phyloP scores from a whole-genome alignment of 208 protist species.

The Phytomonas francai region DNA sequence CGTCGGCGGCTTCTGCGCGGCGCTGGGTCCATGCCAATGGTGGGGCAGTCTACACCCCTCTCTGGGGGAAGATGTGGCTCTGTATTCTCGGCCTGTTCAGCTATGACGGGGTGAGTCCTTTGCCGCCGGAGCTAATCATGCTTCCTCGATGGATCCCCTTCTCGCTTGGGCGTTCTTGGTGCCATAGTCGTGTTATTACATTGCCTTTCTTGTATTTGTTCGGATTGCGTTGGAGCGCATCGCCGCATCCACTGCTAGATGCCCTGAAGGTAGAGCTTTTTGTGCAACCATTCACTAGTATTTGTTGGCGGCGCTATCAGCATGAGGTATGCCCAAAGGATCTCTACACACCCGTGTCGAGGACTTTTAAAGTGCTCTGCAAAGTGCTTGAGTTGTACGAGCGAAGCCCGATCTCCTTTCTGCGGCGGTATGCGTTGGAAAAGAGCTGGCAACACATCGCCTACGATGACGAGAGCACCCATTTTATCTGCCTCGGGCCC shows the following conservation, averaged over 20 bases:
- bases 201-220: slow-evolving; percentile 96
- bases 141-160: slow-evolving; percentile 90
- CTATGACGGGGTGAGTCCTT: slow-evolving; percentile 91
- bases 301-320: slow-evolving; percentile 79
- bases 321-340: slow-evolving; percentile 68
- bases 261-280: slow-evolving; percentile 84
- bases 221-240: slow-evolving; percentile 64
- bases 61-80: slow-evolving; percentile 97
- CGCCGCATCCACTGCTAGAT: slow-evolving; percentile 41
- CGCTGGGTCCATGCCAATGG: slow-evolving; percentile 75
- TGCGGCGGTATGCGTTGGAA: slow-evolving; percentile 82
- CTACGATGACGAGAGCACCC: slow-evolving; percentile 94
- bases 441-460: slow-evolving; percentile 86
- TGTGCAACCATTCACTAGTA: slow-evolving; percentile 54
- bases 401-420: slow-evolving; percentile 17
- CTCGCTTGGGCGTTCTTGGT: slow-evolving; percentile 89
- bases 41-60: slow-evolving; percentile 86
- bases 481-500: slow-evolving; percentile 95
- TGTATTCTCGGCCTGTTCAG: slow-evolving; percentile 85
- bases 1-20: slow-evolving; percentile 39
- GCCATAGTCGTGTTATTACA: slow-evolving; percentile 95
- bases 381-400: slow-evolving; percentile 82
- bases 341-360: slow-evolving; percentile 87
- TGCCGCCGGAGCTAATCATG: slow-evolving; percentile 93
- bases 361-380: slow-evolving; percentile 47